Base-by-base conservation (phyloP, 225 moss, liverwort and hornwort genomes). In the Pleurozium schreberi region DNA sequence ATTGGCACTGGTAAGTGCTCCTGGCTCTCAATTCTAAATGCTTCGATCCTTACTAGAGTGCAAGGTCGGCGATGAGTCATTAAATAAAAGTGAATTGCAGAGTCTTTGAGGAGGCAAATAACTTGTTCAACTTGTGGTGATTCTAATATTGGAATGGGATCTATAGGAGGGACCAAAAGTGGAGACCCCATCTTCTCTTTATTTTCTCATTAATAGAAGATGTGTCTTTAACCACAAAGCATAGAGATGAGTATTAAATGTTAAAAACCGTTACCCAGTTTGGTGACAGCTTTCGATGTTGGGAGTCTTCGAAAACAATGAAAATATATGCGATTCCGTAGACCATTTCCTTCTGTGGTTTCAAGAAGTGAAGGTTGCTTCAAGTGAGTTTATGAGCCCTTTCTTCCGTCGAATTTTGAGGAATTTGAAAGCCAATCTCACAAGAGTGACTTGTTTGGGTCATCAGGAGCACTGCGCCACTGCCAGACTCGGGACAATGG, bases 401-500 rank as follows among this genome's bases (percentile, higher is more conserved):
- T 11, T 31, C 52, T 81, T 38, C 52, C 6, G 25, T 20, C 9
- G 30, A 50, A 75, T 20, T 45, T 17, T 62, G n/a, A 61, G 30
- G 31, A 53, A 87, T 87, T 34, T 26, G 43, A 40, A 75, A 73
- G 47, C 14, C 47, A 80, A 81, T 84, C 38, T 85, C 12, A 64
- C 43, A 14, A 30, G 70, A 50, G 3, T 88, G 47, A 33, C 25
- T 82, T 18, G 38, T 74, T 79, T 9, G 17, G 66, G 38, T 83
- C 50, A 25, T 36, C 83, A 96, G 96, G 96, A 90, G 50, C 61
- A 87, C 96, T 73, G 79, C 93, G 3, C 96, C 96, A 50, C 93
- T 98, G 88, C 96, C 95, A 4, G 96, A 98, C 91, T 95, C 95
- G 11, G 97, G 98, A 81, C 98, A 98, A 87, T 98, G 97, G 98